These are phyloP conservation scores for Asterophora parasitica DNA, from an alignment of 768 basidiomycete species.

Conservation along the genomic window DNA sequence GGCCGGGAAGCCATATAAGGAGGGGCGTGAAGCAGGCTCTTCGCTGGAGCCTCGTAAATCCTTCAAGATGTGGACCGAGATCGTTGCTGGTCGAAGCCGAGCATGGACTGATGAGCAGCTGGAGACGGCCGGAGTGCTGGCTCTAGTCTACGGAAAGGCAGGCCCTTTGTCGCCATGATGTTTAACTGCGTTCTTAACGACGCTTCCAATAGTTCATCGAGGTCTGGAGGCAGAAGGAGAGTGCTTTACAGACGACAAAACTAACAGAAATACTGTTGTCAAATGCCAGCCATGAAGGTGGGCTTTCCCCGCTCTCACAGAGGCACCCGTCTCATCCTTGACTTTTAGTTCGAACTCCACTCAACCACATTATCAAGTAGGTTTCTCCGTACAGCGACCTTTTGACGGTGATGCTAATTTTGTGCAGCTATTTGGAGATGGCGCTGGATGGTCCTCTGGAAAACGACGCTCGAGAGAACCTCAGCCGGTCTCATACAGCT, in stretches of 20 bases:
- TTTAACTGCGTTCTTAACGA: neutral
- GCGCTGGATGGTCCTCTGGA: constrained; percentile 75
- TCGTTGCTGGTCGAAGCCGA: constrained; percentile 59
- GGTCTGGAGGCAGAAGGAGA: constrained; percentile 82
- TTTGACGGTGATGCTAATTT: neutral
- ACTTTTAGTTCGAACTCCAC: constrained; percentile 59
- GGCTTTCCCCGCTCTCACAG: neutral
- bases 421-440: constrained; percentile 65
- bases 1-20: constrained; percentile 70
- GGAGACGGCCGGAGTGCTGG: constrained; percentile 75
- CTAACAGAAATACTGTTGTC: constrained; percentile 70
- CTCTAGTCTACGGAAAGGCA: constrained; percentile 74
- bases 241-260: constrained; percentile 63
- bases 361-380: constrained; percentile 82
- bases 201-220: constrained; percentile 65
- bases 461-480: constrained; percentile 67
- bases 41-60: constrained; percentile 70
- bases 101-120: constrained; percentile 81
- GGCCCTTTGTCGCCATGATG: neutral
- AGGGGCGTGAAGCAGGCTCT: constrained; percentile 27
- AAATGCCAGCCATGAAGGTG: constrained; percentile 82
- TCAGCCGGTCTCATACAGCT: constrained; percentile 67
- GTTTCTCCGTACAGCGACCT: constrained; percentile 11
- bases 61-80: constrained; percentile 78
- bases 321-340: neutral